Conservation (phyloP, 192 early-diverging fungal species). For the Umbelopsis isabellina region DNA sequence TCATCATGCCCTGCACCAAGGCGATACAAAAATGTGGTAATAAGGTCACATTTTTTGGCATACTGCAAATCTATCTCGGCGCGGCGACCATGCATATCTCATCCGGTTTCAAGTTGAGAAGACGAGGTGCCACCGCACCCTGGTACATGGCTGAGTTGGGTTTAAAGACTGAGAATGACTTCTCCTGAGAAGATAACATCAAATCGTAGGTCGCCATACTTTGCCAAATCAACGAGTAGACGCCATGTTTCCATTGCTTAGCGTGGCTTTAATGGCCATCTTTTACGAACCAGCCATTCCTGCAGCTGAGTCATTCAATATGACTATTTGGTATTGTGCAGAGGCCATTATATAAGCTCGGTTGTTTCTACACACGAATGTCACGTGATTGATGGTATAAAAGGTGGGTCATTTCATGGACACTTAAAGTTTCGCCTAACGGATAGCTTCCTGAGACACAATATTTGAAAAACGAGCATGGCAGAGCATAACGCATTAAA, state of each 20-base stretch:
- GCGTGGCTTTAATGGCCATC: background rate
- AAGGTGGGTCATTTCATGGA: no score
- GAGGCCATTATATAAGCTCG: no score
- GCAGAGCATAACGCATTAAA: no score
- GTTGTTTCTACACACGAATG: no score
- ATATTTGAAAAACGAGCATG: no score
- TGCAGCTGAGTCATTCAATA: no score
- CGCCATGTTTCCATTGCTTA: conserved; percentile 5
- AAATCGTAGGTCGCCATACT: background rate
- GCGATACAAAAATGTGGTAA: conserved; percentile 1
- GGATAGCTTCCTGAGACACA: no score
- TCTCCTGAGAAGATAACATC: conserved; percentile 5
- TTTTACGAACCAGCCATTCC: background rate
- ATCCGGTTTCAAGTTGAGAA: conserved; percentile 1
- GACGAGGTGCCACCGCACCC: background rate
- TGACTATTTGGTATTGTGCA: no score
- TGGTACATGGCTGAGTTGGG: conserved; percentile 7
- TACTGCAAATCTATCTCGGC: background rate
- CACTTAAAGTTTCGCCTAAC: no score
- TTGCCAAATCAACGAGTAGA: background rate
- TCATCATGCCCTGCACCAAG: background rate
- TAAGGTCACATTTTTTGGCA: background rate
- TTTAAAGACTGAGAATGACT: background rate
- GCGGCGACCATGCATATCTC: conserved; percentile 16
- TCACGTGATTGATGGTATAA: no score